Evolutionary conservation across 495 filamentous ascomycete species (phyloP), one percentile per base, ranked within the genome.

Genomic region (Saxophila tyrrhenica): DNA sequence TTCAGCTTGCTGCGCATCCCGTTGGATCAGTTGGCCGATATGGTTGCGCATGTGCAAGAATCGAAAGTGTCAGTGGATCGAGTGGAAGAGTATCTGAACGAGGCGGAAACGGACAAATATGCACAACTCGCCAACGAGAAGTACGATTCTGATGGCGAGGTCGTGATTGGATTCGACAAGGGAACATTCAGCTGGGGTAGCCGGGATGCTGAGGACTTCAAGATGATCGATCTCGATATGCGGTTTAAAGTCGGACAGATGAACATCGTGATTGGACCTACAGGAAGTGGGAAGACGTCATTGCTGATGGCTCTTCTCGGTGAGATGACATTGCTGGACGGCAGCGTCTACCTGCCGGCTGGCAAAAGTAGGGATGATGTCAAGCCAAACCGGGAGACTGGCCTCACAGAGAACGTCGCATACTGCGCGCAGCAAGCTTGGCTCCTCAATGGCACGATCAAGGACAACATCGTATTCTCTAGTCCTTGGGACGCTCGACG

Each of bases 371-470:
- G 91, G 54, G 85, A 94, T 58, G 87, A 95, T 50, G 76, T 95
- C 13, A 81, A 75, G 11, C 76, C 82, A 15, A 84, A 97, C 67
- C 82, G 87, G 15, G 83, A 86, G 49, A 95, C 91, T 21, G 86
- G 86, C 2, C 75, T 97, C 41, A 85, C 87, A 10, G 89, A 99
- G 61, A 94, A 84, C 47, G 82, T 95, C 53, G 94, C 94, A 9
- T 99, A 96, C 67, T 96, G 94, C 64, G 91, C 94, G 21, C 94
- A 99, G 66, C 87, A 95, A 69, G 90, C 94, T 13, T 99, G 94
- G 94, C 77, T 99, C 39, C 86, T 95, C 48, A 99, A 99, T 62
- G 90, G 83, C 45, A 95, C 85, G 13, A 92, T 99, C 65, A 92
- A 87, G 67, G 85, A 95, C 50, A 99, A 99, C 66, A 99, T 99